Conservation (phyloP, 2,329 filamentous ascomycete genomes). For the Botrytis hyacinthi region DNA sequence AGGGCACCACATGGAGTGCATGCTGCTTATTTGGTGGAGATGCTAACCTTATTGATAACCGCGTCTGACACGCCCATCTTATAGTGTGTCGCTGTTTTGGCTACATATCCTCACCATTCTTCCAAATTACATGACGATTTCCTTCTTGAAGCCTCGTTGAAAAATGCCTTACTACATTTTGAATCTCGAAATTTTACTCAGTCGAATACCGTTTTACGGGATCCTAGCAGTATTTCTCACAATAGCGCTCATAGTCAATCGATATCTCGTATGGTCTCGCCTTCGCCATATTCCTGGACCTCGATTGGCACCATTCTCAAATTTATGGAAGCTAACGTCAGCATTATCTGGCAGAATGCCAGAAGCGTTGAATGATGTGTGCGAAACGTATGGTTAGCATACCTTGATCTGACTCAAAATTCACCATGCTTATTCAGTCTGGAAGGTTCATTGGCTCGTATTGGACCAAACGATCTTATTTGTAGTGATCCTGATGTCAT, state of each 20-base stretch:
- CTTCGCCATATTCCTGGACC: background rate
- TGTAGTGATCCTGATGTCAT: slow-evolving; percentile 28
- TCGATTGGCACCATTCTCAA: background rate
- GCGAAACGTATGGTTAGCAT: background rate
- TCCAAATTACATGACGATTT: background rate
- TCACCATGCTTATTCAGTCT: background rate
- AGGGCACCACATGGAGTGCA: no score
- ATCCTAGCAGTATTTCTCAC: background rate
- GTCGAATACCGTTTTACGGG: background rate
- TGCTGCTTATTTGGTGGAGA: background rate
- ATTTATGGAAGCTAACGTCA: background rate
- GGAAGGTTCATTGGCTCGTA: slow-evolving; percentile 26
- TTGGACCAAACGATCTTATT: slow-evolving; percentile 29
- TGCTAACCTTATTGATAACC: background rate
- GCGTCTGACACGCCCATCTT: background rate
- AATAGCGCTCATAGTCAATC: background rate
- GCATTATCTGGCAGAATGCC: background rate
- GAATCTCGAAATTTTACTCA: background rate
- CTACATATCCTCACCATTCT: background rate
- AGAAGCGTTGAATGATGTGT: background rate
- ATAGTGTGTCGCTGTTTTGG: background rate
- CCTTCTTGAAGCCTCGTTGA: background rate
- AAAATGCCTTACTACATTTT: background rate
- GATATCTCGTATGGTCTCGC: slow-evolving; percentile 4
- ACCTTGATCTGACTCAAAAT: background rate